Percentiles rank a stretch among this genome's conserved stretches.
These are phyloP conservation scores for Didymella exigua DNA, from an alignment of 2,329 filamentous ascomycete genomes.

Conservation along the genomic window DNA sequence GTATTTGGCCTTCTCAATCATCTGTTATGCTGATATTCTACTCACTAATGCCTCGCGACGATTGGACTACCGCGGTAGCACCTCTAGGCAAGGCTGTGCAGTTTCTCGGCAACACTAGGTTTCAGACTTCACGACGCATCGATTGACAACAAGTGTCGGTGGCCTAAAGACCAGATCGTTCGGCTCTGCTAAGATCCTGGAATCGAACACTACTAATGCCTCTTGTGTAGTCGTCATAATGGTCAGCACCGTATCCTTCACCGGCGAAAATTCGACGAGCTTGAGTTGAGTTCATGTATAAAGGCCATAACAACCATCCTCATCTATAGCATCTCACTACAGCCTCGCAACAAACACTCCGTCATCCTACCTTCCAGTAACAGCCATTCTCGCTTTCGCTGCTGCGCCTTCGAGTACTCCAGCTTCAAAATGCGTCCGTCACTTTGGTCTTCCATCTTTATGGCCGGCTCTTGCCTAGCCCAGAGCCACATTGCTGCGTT, in stretches of 20 bases:
- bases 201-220: neutral
- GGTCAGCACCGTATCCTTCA: neutral
- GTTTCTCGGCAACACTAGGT: neutral
- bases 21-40: no score
- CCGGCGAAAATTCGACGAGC: neutral
- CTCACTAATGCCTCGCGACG: no score
- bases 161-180: neutral
- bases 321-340: neutral
- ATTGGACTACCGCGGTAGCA: neutral
- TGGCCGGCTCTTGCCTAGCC: slow-evolving; percentile 31
- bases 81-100: slow-evolving; percentile 17
- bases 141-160: slow-evolving; percentile 6
- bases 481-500: slow-evolving; percentile 42
- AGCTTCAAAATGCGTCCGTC: slow-evolving; percentile 28
- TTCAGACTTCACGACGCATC: slow-evolving; percentile 2
- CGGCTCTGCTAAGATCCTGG: slow-evolving; percentile 1
- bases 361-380: neutral
- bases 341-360: neutral
- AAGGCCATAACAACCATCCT: slow-evolving; percentile 6
- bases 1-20: neutral
- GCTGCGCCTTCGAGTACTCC: neutral
- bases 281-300: slow-evolving; percentile 10
- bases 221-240: slow-evolving; percentile 20
- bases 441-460: slow-evolving; percentile 22
- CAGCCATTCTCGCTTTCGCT: neutral